Evolutionary conservation across 179 eudicot genomes (phyloP).

Genomic region (Carnegiea gigantea): DNA sequence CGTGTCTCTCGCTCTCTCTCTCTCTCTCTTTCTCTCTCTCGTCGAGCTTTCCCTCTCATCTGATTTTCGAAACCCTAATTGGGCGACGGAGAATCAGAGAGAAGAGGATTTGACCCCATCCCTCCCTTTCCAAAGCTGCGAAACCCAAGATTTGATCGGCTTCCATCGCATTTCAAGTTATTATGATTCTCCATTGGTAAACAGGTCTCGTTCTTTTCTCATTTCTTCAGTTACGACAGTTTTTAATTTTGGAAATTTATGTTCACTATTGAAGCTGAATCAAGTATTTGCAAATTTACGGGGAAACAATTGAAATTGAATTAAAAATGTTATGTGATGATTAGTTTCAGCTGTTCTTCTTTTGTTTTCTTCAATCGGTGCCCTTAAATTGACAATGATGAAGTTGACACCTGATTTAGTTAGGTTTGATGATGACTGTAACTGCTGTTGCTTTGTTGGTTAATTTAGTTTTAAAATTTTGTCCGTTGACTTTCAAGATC

Average conservation of each 20-base stretch:
- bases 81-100: slow-evolving; percentile 7
- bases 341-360: not conserved
- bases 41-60: slow-evolving; percentile 1
- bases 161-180: not conserved
- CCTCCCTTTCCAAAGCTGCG: not conserved
- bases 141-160: not conserved
- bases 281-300: not conserved
- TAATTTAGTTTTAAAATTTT: not conserved
- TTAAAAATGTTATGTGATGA: not conserved
- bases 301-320: not conserved
- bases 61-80: slow-evolving; percentile 9
- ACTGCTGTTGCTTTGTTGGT: not conserved
- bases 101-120: not conserved
- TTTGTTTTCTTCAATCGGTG: not conserved
- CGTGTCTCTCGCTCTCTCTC: not conserved
- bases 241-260: not conserved
- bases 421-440: not conserved
- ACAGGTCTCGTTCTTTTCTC: not conserved
- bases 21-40: not conserved
- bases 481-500: slow-evolving; percentile 6
- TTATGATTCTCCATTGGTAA: not conserved
- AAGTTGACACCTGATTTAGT: not conserved
- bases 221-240: not conserved
- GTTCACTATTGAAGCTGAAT: not conserved
- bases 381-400: not conserved